A percentile compares a stretch with the other conserved stretches of the same genome.
Conservation (phyloP, 352 stramenopile genomes). For the Globisporangium splendens region DNA sequence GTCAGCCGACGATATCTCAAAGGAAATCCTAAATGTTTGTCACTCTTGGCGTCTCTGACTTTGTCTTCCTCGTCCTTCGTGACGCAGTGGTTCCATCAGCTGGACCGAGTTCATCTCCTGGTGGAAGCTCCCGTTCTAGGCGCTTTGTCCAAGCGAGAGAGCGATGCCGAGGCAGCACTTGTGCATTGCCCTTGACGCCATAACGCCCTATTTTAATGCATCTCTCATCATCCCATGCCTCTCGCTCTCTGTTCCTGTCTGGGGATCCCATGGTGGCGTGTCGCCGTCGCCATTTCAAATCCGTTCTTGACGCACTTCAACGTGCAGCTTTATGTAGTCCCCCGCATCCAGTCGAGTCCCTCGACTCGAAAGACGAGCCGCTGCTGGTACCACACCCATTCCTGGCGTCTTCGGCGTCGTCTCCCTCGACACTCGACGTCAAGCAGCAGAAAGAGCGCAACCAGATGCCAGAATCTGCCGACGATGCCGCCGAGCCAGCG, state of each 20-base stretch:
- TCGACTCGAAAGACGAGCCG: conserved; percentile 1
- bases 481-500: conserved; percentile 17
- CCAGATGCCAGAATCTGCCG: conserved; percentile 40
- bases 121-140: conserved; percentile 72
- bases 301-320: no score
- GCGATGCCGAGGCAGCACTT: not conserved
- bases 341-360: not conserved
- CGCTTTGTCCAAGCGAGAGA: not conserved
- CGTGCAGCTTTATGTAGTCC: no score
- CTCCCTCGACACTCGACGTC: not conserved
- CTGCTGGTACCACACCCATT: conserved; percentile 12
- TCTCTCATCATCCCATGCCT: not conserved
- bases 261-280: no score
- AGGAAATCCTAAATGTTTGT: no score
- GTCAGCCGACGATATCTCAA: conserved; percentile 7
- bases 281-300: no score
- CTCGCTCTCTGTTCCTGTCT: not conserved
- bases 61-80: not conserved
- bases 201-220: not conserved
- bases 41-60: not conserved
- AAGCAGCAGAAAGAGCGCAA: conserved; percentile 19
- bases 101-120: conserved; percentile 78
- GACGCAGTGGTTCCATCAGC: conserved; percentile 48
- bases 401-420: not conserved
- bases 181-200: no score